These are phyloP conservation scores for Colletotrichum lupini DNA, from an alignment of 2,329 filamentous ascomycete genomes.

Conservation along the genomic window DNA sequence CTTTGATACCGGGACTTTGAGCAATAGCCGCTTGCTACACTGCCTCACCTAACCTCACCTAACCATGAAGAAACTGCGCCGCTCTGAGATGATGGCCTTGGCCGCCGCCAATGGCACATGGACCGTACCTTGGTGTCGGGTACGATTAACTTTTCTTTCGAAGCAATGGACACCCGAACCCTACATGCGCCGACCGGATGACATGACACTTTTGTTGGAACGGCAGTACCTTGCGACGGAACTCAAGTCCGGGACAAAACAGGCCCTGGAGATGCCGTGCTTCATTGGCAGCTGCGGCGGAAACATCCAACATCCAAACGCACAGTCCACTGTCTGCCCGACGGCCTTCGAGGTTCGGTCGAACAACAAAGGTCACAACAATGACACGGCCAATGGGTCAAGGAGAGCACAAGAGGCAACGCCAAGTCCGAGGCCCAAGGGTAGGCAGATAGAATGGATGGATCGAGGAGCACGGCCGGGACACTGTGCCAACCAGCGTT, in stretches of 20 bases:
- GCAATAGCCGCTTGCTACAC: neutral
- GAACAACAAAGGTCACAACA: constrained; percentile 27
- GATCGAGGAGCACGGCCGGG: constrained; percentile 29
- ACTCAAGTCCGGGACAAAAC: neutral
- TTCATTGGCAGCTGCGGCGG: neutral
- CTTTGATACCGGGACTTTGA: neutral
- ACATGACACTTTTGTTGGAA: constrained; percentile 15
- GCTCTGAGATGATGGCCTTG: neutral
- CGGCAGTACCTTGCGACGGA: constrained; percentile 14
- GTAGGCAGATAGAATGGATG: constrained; percentile 13
- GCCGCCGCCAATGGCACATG: neutral
- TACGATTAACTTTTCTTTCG: constrained; percentile 3
- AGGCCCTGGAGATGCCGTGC: neutral
- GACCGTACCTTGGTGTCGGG: constrained; percentile 2
- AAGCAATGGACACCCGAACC: constrained; percentile 8
- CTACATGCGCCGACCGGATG: constrained; percentile 22
- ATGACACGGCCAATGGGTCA: constrained; percentile 4
- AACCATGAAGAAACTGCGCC: neutral
- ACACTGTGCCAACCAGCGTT: constrained; percentile 19
- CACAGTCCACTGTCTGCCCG: neutral
- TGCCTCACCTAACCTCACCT: too few species aligned
- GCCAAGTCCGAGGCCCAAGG: constrained; percentile 30
- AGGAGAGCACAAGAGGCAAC: neutral
- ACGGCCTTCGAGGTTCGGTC: constrained; percentile 1
- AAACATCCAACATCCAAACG: neutral